Conservation (phyloP, 2,329 filamentous ascomycete species). For the Epichloe uncinata region DNA sequence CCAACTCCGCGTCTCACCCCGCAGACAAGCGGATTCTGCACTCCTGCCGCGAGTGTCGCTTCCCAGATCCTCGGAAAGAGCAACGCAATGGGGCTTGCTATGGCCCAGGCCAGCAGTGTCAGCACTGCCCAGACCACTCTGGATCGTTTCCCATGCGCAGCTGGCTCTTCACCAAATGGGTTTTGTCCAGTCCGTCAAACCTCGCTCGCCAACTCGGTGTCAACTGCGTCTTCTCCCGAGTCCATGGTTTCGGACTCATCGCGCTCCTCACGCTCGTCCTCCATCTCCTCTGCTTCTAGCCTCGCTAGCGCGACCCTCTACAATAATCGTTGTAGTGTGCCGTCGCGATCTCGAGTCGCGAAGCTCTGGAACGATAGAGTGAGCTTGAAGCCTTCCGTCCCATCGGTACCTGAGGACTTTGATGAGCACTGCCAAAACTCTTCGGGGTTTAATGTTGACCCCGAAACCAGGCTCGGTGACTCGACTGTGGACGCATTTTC, state of each 20-base stretch:
- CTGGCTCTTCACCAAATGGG: slow-evolving; percentile 38
- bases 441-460: slow-evolving; percentile 43
- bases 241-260: slow-evolving; percentile 54
- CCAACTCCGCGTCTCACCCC: slow-evolving; percentile 47
- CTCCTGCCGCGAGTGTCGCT: slow-evolving; percentile 44
- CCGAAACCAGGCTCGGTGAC: slow-evolving; percentile 37
- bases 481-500: slow-evolving; percentile 35
- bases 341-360: slow-evolving; percentile 50
- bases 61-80: slow-evolving; percentile 35
- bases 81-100: slow-evolving; percentile 47
- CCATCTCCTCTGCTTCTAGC: slow-evolving; percentile 49
- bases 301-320: slow-evolving; percentile 42
- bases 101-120: slow-evolving; percentile 39
- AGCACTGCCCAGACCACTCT: slow-evolving; percentile 31
- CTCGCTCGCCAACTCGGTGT: slow-evolving; percentile 49
- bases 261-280: slow-evolving; percentile 49
- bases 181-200: slow-evolving; percentile 40
- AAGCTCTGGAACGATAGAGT: slow-evolving; percentile 45
- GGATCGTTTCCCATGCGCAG: slow-evolving; percentile 37
- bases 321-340: slow-evolving; percentile 34
- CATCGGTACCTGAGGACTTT: slow-evolving; percentile 44
- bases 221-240: slow-evolving; percentile 50
- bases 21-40: slow-evolving; percentile 40
- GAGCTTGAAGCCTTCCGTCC: slow-evolving; percentile 37
- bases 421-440: slow-evolving; percentile 36